phyloP scores from a whole-genome alignment of 176 grass and related monocot genomes.

The Dendrocalamus sinicus region DNA sequence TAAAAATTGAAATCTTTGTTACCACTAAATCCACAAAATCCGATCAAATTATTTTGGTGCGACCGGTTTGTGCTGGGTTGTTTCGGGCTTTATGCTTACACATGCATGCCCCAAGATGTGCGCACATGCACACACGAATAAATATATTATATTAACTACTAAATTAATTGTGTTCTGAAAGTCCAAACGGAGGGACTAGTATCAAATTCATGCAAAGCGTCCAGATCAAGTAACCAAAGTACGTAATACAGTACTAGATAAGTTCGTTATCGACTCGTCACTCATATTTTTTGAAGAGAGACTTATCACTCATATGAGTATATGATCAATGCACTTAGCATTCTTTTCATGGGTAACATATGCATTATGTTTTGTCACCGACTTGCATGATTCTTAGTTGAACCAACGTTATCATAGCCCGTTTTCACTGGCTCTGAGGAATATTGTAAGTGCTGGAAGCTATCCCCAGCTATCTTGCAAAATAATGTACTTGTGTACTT shows the following conservation, averaged over 20 bases:
- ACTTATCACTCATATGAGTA: background rate
- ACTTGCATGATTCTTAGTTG: background rate
- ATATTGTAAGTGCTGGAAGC: background rate
- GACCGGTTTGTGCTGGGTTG: background rate
- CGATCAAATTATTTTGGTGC: background rate
- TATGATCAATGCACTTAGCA: background rate
- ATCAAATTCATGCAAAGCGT: background rate
- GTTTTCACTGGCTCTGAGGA: background rate
- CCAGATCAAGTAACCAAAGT: background rate
- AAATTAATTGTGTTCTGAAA: background rate
- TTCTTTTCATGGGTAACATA: background rate
- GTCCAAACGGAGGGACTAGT: background rate
- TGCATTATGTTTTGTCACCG: background rate
- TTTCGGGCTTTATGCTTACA: no score
- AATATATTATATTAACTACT: background rate
- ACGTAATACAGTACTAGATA: background rate
- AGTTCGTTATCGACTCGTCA: background rate
- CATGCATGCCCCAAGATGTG: background rate
- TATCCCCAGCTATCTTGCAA: background rate
- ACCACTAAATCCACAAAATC: background rate
- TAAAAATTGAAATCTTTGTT: background rate
- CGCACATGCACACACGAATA: background rate
- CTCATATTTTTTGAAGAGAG: background rate
- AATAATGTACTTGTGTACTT: background rate
- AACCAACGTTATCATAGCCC: background rate